Evolutionary conservation across 225 moss, liverwort and hornwort genomes (phyloP).

Genomic region (Anthoceros angustus): DNA sequence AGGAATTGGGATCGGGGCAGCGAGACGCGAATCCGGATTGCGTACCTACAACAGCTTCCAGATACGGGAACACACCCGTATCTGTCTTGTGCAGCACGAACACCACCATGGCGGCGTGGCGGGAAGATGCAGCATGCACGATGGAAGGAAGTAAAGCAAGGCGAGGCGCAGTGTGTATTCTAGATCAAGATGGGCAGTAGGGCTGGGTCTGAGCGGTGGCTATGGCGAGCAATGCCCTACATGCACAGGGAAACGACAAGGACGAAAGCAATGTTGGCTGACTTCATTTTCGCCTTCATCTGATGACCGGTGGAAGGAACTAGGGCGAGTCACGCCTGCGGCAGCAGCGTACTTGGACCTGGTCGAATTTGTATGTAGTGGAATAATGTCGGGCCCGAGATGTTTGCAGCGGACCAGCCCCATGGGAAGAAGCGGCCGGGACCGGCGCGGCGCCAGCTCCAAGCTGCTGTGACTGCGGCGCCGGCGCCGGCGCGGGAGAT

Average conservation of each 20-base stretch:
- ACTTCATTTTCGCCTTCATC: no score
- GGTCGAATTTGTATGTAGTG: no score
- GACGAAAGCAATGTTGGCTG: no score
- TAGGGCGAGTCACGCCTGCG: no score
- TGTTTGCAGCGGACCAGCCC: no score
- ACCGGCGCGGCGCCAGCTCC: no score
- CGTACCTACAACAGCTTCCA: slow-evolving; percentile 35
- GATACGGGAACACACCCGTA: slow-evolving; percentile 23
- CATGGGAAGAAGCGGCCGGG: no score
- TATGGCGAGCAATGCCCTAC: no score
- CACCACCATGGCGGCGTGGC: not conserved
- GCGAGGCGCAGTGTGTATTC: not conserved
- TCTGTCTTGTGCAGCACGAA: not conserved
- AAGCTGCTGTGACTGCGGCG: not conserved
- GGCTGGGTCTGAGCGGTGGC: not conserved
- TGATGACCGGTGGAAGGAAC: no score
- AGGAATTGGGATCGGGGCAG: not conserved
- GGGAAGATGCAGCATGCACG: not conserved
- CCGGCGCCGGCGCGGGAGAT: not conserved
- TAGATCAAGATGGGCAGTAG: not conserved
- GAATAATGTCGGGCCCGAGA: no score
- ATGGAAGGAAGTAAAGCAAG: not conserved
- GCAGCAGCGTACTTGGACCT: no score
- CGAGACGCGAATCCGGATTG: not conserved
- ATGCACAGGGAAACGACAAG: no score